These are phyloP conservation scores for Crucibulum laeve DNA, from an alignment of 768 basidiomycete species.

Conservation along the genomic window DNA sequence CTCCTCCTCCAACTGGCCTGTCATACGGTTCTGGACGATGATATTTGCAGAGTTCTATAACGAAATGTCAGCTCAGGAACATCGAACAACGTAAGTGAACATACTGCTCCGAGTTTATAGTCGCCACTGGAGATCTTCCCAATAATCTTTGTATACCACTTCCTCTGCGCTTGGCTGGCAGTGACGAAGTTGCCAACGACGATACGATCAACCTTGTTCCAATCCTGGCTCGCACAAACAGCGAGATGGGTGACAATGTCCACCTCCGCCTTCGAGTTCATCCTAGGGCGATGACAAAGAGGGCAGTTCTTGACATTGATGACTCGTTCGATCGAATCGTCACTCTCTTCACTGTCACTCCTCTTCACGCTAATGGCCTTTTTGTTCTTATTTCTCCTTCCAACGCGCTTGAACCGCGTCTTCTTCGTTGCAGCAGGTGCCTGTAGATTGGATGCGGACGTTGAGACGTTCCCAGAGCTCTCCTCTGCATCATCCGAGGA, in stretches of 20 bases:
- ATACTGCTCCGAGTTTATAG: conserved; percentile 84
- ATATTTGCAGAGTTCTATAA: conserved; percentile 93
- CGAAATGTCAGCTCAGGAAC: not conserved
- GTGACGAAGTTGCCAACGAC: conserved; percentile 95
- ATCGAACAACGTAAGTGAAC: conserved; percentile 5
- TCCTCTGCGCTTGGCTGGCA: conserved; percentile 90
- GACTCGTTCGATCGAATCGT: conserved; percentile 66
- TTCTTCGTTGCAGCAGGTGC: conserved; percentile 10
- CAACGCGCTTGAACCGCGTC: conserved; percentile 6
- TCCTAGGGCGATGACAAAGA: conserved; percentile 82
- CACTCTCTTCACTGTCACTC: conserved; percentile 11
- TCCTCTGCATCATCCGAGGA: conserved; percentile 16
- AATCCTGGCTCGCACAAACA: conserved; percentile 91
- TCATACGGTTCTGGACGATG: conserved; percentile 90
- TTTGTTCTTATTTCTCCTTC: conserved; percentile 1
- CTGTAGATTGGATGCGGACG: not conserved
- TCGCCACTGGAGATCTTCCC: conserved; percentile 82
- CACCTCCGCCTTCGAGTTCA: conserved; percentile 84
- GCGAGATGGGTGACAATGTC: conserved; percentile 98
- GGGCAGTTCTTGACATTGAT: conserved; percentile 97
- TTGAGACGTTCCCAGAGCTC: not conserved
- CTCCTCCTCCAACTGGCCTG: conserved; percentile 92
- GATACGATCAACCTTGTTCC: conserved; percentile 84
- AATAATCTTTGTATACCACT: conserved; percentile 93
- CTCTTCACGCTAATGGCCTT: conserved; percentile 3